Base-by-base conservation (phyloP, 1,139 yeast species). In the Kluyveromyces sp. region DNA sequence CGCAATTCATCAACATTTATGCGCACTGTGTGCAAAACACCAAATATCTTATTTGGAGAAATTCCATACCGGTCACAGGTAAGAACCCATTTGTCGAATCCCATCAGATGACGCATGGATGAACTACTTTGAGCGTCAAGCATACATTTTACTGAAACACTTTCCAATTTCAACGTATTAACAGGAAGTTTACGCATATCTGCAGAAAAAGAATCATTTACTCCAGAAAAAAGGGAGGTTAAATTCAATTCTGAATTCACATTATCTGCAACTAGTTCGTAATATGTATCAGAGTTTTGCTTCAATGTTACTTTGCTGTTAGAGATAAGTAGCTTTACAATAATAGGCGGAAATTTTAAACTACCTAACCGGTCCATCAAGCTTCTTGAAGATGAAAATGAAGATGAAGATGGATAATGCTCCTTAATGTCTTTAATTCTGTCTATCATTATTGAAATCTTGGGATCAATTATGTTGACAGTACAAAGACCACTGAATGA, bases 381-480 rank as follows among this genome's bases (percentile, higher is more conserved):
- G 15, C 4, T 10, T 4, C 15, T 10, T 10, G 7, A n/a, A 4
- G 7, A 6, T 10, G 8, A 21, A 15, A 3, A 35, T 6, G 27
- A 10, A 35, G 33, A 10, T 10, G 33, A 31, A 15, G 21, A 15
- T 15, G 21, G 21, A 15, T 15, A 15, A 15, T 15, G 21, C 21
- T 15, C 21, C 21, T 15, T 15, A 15, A 15, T 15, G 1, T 15
- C 21, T 15, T 15, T 15, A 15, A 15, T 15, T 15, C 21, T 15
- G 21, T 15, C 21, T 15, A 15, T 15, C 21, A 15, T 15, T 15
- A 15, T 15, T 15, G 21, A 15, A 15, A 15, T 1, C 21, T 15
- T 15, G 21, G 66, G 64, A 44, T 63, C 61, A 3, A 63, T 56
- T 7, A 63, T 49, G 43, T 55, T 61, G 8, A 57, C 41, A n/a